Conservation (phyloP, 192 early-diverging fungal genomes). For the Allomyces macrogynus region DNA sequence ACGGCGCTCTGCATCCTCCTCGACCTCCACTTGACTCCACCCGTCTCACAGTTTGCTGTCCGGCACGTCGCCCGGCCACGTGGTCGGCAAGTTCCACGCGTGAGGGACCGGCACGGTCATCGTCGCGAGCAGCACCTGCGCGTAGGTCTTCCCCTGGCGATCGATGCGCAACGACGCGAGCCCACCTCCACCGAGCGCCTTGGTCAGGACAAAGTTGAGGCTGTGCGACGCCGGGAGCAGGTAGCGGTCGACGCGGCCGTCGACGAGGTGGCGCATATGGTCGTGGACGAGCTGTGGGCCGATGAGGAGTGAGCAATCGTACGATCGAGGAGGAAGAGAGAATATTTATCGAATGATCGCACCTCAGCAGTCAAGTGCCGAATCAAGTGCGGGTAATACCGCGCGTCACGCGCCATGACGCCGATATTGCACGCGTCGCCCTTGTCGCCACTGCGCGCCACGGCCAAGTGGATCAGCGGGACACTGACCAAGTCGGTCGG, state of each 20-base stretch:
- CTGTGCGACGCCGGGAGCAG: constrained; percentile 30
- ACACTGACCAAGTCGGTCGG: constrained; percentile 15
- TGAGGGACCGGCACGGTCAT: constrained; percentile 27
- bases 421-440: constrained; percentile 41
- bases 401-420: constrained; percentile 33
- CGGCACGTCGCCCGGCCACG: too few species aligned
- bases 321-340: too few species aligned
- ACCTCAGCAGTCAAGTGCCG: constrained; percentile 26
- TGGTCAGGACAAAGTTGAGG: constrained; percentile 44
- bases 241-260: constrained; percentile 36
- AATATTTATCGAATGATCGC: not conserved
- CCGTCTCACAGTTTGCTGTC: too few species aligned
- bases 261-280: constrained; percentile 35
- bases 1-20: too few species aligned
- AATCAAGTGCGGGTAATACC: constrained; percentile 29
- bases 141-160: constrained; percentile 46
- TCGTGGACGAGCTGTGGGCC: constrained; percentile 15
- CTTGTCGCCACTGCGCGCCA: constrained; percentile 43
- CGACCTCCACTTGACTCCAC: too few species aligned
- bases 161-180: constrained; percentile 35
- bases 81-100: too few species aligned
- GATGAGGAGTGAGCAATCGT: too few species aligned
- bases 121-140: constrained; percentile 30
- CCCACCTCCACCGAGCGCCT: constrained; percentile 37
- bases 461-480: constrained; percentile 30